Conservation (phyloP, 257 asterid species). For the Buddleja alternifolia region DNA sequence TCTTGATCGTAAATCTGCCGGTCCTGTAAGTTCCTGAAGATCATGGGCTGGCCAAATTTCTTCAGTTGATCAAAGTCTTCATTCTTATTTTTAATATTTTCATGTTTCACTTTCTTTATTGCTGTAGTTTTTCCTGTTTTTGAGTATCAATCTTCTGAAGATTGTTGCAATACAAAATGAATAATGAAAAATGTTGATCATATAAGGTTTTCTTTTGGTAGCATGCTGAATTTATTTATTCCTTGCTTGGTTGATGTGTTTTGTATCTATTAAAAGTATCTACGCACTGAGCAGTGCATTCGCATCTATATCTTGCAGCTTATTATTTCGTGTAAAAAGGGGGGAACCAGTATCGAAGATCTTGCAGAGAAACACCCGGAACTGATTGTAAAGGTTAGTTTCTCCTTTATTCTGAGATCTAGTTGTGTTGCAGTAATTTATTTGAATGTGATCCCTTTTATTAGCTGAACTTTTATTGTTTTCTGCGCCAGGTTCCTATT, state of each 20-base stretch:
- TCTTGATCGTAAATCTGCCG: conserved; percentile 93
- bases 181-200: background rate
- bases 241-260: background rate
- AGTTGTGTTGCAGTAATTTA: conserved; percentile 13
- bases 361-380: conserved; percentile 97
- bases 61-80: background rate
- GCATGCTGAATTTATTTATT: background rate
- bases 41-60: background rate
- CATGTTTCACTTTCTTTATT: background rate
- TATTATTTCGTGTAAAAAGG: conserved; percentile 90
- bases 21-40: conserved; percentile 78
- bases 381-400: conserved; percentile 78
- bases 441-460: conserved; percentile 16
- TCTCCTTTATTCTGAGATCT: conserved; percentile 16
- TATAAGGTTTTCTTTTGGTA: background rate
- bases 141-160: background rate
- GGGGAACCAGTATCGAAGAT: conserved; percentile 99
- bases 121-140: background rate
- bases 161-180: background rate
- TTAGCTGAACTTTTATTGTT: conserved; percentile 19
- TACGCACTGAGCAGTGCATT: conserved; percentile 7
- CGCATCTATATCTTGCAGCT: conserved; percentile 53
- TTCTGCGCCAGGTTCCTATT: conserved; percentile 71
- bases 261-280: background rate
- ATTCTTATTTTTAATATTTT: background rate